Evolutionary conservation across 2,329 filamentous ascomycete species (phyloP), one percentile per base, ranked within the genome.

Genomic region (Pseudocercospora crystallina): DNA sequence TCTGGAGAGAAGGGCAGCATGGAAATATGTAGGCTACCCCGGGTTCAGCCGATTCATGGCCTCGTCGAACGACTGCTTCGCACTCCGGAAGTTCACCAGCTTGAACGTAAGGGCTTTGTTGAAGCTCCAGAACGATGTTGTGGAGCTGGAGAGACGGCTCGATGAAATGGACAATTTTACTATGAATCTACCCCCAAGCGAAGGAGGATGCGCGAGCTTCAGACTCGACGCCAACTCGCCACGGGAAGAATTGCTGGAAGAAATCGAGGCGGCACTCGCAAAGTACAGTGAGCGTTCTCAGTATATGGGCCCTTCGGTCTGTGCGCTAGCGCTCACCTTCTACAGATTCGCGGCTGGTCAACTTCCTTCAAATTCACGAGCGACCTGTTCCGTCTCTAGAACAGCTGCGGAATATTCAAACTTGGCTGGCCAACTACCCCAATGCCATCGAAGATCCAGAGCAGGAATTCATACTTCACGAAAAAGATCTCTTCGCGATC

Each of bases 1-100:
- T 14, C 14, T n/a, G 4, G 14, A 35, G 33, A 35, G 12, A 35
- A n/a, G 14, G 12, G 40, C 40, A 9, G 40, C 40, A 14, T 43
- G 40, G 40, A 43, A 43, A 12, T 33, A 31, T 12, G 29, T 43
- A 5, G 40, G 40, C 26, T 43, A 43, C 13, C 40, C 40, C 12
- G 40, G 40, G 9, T 31, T 43, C n/a, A 43, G 40, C 29, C 13
- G 29, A 15, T 43, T 39, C n/a, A 15, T 15, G 40, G 40, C 40
- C 11, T 39, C 36, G 12, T n/a, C 10, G 36, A n/a, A 11, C 12
- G 36, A 39, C 10, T 17, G 14, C 36, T 39, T 39, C 4, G 14
- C 36, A 13, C 14, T 43, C n/a, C 9, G 40, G 11, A 43, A 10
- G 8, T 43, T 43, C 13, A 9, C 12, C 8, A 31, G 14, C 8